Evolutionary conservation across 2,329 filamentous ascomycete genomes (phyloP).

Genomic region (Colletotrichum nymphaeae): DNA sequence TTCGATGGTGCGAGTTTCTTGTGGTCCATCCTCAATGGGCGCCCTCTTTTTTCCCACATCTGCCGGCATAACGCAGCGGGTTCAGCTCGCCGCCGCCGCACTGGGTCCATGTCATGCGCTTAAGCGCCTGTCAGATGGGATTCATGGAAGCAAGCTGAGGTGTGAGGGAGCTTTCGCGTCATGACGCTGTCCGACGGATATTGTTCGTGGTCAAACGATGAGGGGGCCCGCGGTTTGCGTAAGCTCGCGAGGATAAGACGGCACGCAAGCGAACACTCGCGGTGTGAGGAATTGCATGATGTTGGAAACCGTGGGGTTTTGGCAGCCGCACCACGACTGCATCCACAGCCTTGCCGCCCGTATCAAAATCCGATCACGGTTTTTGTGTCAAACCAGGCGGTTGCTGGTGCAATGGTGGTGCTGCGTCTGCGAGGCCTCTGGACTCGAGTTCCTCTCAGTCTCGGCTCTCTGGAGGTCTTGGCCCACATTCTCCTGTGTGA

Average conservation of each 20-base stretch:
- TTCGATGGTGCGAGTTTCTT: neutral
- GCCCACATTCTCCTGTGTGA: constrained; percentile 33
- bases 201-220: neutral
- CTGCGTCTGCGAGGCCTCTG: constrained; percentile 9
- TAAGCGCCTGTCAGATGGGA: neutral
- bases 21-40: neutral
- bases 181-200: neutral
- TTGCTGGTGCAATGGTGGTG: neutral
- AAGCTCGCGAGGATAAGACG: constrained; percentile 3
- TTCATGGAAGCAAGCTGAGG: neutral
- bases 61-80: constrained; percentile 16
- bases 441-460: too few species aligned
- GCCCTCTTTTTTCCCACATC: neutral
- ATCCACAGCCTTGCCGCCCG: neutral
- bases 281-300: constrained; percentile 10
- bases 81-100: neutral
- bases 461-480: neutral
- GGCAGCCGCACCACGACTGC: neutral
- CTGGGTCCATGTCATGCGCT: constrained; percentile 6
- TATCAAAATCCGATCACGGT: neutral
- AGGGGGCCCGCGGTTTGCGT: neutral
- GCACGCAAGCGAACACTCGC: neutral
- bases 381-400: neutral
- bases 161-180: neutral
- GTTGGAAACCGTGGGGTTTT: neutral